A percentile compares a stretch with the other conserved stretches of the same genome.
These are phyloP conservation scores for Candida vaughaniae DNA, from an alignment of 805 yeast genomes.

Conservation along the genomic window DNA sequence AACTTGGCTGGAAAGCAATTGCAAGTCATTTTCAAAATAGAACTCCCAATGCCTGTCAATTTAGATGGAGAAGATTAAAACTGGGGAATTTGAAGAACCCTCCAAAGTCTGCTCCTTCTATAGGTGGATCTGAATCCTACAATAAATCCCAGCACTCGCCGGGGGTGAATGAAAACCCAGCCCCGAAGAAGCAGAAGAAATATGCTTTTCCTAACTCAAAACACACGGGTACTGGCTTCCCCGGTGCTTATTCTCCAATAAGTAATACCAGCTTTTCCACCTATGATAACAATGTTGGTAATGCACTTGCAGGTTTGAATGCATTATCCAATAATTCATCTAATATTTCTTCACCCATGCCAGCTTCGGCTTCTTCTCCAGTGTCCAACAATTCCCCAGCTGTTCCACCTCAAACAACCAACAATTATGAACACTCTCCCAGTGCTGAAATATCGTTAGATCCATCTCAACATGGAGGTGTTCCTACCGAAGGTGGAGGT, in stretches of 20 bases:
- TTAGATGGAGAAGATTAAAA: slow-evolving; percentile 47
- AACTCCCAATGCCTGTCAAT: slow-evolving; percentile 49
- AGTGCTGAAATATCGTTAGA: slow-evolving; percentile 20
- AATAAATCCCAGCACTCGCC: slow-evolving; percentile 2
- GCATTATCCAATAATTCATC: slow-evolving; percentile 37
- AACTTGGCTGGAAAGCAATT: slow-evolving; percentile 48
- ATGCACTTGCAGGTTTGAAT: slow-evolving; percentile 45
- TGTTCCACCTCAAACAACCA: slow-evolving; percentile 18
- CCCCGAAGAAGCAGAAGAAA: slow-evolving; percentile 14
- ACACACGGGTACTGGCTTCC: slow-evolving; percentile 18
- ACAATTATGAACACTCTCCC: slow-evolving; percentile 17
- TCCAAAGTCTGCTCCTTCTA: slow-evolving; percentile 37
- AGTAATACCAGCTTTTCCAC: slow-evolving; percentile 38
- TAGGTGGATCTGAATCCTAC: slow-evolving; percentile 7
- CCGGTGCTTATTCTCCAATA: slow-evolving; percentile 34
- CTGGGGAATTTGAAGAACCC: slow-evolving; percentile 44
- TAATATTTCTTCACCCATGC: slow-evolving; percentile 25
- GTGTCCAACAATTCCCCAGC: slow-evolving; percentile 22
- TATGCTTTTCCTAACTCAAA: slow-evolving; percentile 17
- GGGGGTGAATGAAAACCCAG: slow-evolving; percentile 1
- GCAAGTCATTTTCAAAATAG: slow-evolving; percentile 43
- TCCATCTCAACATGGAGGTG: slow-evolving; percentile 28
- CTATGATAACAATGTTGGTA: slow-evolving; percentile 38
- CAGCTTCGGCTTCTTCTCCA: slow-evolving; percentile 17
- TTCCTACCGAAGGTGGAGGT: slow-evolving; percentile 35